Conservation (phyloP, 345 rosid species). For the Citrus mangshanensis region DNA sequence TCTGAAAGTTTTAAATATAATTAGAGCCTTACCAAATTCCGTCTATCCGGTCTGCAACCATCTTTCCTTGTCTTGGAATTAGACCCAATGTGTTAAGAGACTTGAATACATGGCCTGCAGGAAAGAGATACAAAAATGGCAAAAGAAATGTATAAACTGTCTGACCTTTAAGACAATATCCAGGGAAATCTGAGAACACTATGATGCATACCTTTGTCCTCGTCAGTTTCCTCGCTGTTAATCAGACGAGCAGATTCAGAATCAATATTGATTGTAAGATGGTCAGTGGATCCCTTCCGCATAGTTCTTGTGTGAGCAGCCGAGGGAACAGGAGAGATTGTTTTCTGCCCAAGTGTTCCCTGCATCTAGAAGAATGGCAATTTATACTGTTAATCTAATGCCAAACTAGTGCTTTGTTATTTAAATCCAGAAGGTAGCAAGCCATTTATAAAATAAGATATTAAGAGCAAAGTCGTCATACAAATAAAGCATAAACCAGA, state of each 20-base stretch:
- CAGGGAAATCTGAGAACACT: background rate
- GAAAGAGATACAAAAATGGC: background rate
- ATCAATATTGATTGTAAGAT: slow-evolving; percentile 78
- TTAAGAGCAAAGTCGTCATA: background rate
- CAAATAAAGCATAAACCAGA: background rate
- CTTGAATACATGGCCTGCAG: slow-evolving; percentile 81
- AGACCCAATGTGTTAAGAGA: slow-evolving; percentile 84
- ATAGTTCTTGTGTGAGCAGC: slow-evolving; percentile 76
- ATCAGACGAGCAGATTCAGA: slow-evolving; percentile 60
- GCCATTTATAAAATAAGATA: background rate
- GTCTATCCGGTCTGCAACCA: slow-evolving; percentile 82
- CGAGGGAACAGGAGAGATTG: slow-evolving; percentile 51
- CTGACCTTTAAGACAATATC: background rate
- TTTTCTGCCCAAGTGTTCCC: slow-evolving; percentile 52
- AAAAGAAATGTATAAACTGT: background rate
- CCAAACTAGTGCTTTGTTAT: background rate
- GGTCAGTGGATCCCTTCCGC: slow-evolving; percentile 86
- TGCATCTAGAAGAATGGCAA: slow-evolving; percentile 18
- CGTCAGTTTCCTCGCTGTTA: slow-evolving; percentile 55
- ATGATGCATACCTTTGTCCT: slow-evolving; percentile 69
- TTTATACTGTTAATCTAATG: background rate
- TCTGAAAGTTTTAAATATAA: background rate
- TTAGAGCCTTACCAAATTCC: slow-evolving; percentile 67
- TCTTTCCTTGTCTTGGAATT: slow-evolving; percentile 81
- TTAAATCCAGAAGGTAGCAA: background rate